phyloP scores from a whole-genome alignment of 2,329 filamentous ascomycete species.

The Colletotrichum filicis region DNA sequence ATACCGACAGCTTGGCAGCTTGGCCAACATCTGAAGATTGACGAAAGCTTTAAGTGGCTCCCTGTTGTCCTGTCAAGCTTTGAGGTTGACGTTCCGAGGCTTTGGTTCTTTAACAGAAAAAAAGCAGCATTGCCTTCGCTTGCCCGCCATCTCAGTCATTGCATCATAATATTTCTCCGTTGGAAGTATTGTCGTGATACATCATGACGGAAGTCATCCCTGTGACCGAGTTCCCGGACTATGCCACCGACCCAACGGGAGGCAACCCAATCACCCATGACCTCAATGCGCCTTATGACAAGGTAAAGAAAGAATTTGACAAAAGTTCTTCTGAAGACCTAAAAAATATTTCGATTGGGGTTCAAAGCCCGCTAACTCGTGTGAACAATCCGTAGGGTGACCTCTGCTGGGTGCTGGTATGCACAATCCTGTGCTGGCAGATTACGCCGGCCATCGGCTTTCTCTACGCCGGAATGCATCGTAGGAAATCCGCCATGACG shows the following conservation, averaged over 20 bases:
- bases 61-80: neutral
- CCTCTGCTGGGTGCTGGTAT: constrained; percentile 54
- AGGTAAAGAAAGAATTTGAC: constrained; percentile 38
- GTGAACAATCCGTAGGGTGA: constrained; percentile 45
- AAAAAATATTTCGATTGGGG: fast-evolving
- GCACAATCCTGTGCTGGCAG: constrained; percentile 50
- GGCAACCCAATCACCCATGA: constrained; percentile 56
- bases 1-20: neutral
- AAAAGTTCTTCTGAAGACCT: no score
- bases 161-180: neutral
- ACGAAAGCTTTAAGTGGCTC: constrained; percentile 12
- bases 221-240: constrained; percentile 54
- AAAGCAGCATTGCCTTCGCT: neutral
- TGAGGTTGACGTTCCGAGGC: neutral
- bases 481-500: constrained; percentile 51
- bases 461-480: constrained; percentile 51
- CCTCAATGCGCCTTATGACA: constrained; percentile 56
- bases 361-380: neutral
- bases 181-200: neutral
- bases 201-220: constrained; percentile 31
- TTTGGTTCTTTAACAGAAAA: neutral
- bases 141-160: neutral
- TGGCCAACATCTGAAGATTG: neutral
- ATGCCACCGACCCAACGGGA: constrained; percentile 49
- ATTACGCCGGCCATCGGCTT: constrained; percentile 53